These are phyloP conservation scores for Haplosporangium sp. DNA, from an alignment of 371 early-diverging fungal species.

Conservation along the genomic window DNA sequence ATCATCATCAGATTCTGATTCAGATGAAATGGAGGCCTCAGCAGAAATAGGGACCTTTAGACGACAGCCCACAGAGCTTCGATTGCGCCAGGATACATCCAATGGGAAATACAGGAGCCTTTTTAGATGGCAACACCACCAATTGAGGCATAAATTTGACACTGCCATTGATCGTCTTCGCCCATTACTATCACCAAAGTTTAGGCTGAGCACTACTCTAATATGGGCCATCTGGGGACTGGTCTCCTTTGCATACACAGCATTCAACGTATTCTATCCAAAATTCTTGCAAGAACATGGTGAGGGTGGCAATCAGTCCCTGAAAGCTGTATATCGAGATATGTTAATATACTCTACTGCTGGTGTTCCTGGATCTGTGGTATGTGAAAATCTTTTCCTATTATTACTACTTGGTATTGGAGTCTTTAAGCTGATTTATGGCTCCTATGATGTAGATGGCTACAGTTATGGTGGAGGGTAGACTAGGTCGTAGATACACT, in stretches of 20 bases:
- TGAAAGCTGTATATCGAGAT: constrained; percentile 79
- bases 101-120: not conserved
- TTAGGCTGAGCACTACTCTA: constrained; percentile 72
- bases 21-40: constrained; percentile 11
- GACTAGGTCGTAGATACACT: constrained; percentile 83
- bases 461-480: constrained; percentile 79
- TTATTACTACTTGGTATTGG: not conserved
- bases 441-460: constrained; percentile 61
- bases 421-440: too few relatives aligned
- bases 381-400: constrained; percentile 35
- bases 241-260: constrained; percentile 84
- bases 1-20: constrained; percentile 14
- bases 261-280: constrained; percentile 87
- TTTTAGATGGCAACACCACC: constrained; percentile 8
- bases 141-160: constrained; percentile 13
- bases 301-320: constrained; percentile 55
- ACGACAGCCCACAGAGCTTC: not conserved
- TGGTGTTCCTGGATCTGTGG: constrained; percentile 87
- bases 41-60: not conserved
- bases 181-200: constrained; percentile 63
- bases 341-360: constrained; percentile 80
- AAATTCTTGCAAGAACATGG: constrained; percentile 76
- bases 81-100: constrained; percentile 6
- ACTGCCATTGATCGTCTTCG: constrained; percentile 16
- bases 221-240: constrained; percentile 87